Percentiles rank a stretch among this genome's conserved stretches.
phyloP scores from a whole-genome alignment of 192 early-diverging fungal genomes.

The Backusella luteola region DNA sequence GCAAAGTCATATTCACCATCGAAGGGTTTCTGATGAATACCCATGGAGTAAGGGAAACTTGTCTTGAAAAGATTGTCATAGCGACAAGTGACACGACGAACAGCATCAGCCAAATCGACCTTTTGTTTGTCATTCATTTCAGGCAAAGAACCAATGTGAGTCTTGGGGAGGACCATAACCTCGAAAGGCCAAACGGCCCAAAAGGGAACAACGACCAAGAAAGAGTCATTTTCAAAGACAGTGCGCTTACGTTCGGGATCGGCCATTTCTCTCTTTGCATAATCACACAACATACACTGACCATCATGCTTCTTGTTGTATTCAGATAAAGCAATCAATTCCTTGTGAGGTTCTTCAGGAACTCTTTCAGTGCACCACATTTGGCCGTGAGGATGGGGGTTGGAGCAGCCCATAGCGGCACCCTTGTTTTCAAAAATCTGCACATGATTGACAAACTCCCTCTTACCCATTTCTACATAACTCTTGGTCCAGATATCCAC shows the following conservation, averaged over 20 bases:
- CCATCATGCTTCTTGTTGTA: conserved; percentile 57
- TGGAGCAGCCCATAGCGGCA: conserved; percentile 94
- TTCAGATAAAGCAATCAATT: conserved; percentile 62
- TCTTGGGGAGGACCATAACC: conserved; percentile 76
- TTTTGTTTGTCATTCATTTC: conserved; percentile 52
- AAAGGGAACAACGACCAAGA: conserved; percentile 86
- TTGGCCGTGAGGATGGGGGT: conserved; percentile 95
- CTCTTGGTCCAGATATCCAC: conserved; percentile 73
- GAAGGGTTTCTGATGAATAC: conserved; percentile 85
- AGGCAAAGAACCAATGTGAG: conserved; percentile 56
- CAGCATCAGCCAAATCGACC: conserved; percentile 69
- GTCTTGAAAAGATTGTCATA: conserved; percentile 93
- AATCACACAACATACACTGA: conserved; percentile 81
- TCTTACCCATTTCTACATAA: conserved; percentile 50
- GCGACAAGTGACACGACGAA: conserved; percentile 72
- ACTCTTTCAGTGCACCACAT: conserved; percentile 87
- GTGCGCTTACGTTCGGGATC: conserved; percentile 53
- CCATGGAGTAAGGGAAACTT: conserved; percentile 97
- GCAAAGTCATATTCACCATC: conserved; percentile 52
- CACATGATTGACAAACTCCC: conserved; percentile 68
- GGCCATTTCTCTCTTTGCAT: conserved; percentile 58
- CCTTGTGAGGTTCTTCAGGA: conserved; percentile 76
- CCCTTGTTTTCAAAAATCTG: conserved; percentile 99
- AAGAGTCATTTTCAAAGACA: conserved; percentile 78
- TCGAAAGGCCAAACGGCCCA: conserved; percentile 98